phyloP scores from a whole-genome alignment of 305 asterid genomes.

The Fraxinus baroniana region DNA sequence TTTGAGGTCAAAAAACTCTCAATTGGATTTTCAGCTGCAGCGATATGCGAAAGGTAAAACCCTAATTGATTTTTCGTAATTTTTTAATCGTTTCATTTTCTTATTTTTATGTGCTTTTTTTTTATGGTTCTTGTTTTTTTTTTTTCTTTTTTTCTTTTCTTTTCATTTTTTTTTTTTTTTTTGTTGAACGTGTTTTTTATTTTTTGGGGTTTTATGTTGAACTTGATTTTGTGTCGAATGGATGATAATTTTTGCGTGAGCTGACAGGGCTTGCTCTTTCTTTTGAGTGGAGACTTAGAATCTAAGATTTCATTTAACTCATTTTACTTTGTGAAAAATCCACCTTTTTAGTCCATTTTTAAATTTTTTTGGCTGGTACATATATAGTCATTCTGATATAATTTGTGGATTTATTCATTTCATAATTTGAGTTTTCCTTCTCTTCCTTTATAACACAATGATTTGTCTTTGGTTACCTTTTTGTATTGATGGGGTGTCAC shows the following conservation, averaged over 20 bases:
- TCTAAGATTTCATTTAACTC: background rate
- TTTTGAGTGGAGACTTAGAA: slow-evolving; percentile 12
- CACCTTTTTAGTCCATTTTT: background rate
- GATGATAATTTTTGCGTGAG: background rate
- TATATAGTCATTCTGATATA: background rate
- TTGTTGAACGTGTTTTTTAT: background rate
- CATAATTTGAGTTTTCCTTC: slow-evolving; percentile 1
- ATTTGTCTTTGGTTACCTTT: background rate
- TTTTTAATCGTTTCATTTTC: background rate
- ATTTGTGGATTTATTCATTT: slow-evolving; percentile 16
- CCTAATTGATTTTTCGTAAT: slow-evolving; percentile 21
- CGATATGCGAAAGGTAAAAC: slow-evolving; percentile 45
- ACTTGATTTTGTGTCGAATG: slow-evolving; percentile 2
- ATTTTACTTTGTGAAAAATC: background rate
- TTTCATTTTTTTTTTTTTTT: background rate
- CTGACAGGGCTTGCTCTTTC: background rate
- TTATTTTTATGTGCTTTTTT: background rate
- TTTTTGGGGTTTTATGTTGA: background rate
- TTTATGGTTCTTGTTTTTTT: too few relatives aligned
- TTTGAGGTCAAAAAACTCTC: slow-evolving; percentile 19
- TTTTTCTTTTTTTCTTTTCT: too few relatives aligned
- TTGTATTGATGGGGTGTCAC: background rate
- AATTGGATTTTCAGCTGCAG: slow-evolving; percentile 22
- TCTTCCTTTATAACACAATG: background rate
- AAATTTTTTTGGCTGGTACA: background rate